These are phyloP conservation scores for Platanthera zijinensis DNA, from an alignment of 106 monocot genomes.

Conservation along the genomic window DNA sequence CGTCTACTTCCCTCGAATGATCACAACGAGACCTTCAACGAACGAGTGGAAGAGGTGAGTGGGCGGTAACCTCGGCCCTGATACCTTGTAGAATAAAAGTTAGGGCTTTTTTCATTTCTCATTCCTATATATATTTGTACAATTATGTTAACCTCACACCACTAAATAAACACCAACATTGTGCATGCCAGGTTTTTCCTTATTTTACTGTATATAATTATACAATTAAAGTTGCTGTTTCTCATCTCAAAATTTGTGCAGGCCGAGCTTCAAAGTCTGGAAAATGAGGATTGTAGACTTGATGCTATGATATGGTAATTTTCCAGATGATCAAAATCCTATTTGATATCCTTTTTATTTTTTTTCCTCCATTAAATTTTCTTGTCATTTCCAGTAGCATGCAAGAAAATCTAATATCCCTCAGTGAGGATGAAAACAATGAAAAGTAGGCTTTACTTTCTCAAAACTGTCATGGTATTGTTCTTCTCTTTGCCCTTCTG, in stretches of 20 bases:
- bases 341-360: not conserved
- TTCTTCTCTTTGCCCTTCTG: not conserved
- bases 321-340: not conserved
- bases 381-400: slow-evolving; percentile 5
- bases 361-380: not conserved
- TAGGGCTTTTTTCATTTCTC: too few relatives aligned
- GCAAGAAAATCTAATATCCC: slow-evolving; percentile 12
- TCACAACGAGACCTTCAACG: too few relatives aligned
- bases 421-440: slow-evolving; percentile 13
- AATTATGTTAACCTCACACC: too few relatives aligned
- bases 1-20: too few relatives aligned
- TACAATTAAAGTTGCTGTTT: not conserved
- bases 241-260: not conserved
- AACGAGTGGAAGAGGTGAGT: too few relatives aligned
- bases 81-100: too few relatives aligned
- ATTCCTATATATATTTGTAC: too few relatives aligned
- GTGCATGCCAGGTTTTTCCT: not conserved
- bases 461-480: not conserved
- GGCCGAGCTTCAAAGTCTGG: slow-evolving; percentile 5
- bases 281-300: slow-evolving; percentile 19
- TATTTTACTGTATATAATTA: not conserved
- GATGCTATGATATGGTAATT: slow-evolving; percentile 19
- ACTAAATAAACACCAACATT: too few relatives aligned
- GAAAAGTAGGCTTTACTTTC: slow-evolving; percentile 7
- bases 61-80: too few relatives aligned